Evolutionary conservation across 2,329 filamentous ascomycete genomes (phyloP).

Genomic region (Anisogramma anomala): DNA sequence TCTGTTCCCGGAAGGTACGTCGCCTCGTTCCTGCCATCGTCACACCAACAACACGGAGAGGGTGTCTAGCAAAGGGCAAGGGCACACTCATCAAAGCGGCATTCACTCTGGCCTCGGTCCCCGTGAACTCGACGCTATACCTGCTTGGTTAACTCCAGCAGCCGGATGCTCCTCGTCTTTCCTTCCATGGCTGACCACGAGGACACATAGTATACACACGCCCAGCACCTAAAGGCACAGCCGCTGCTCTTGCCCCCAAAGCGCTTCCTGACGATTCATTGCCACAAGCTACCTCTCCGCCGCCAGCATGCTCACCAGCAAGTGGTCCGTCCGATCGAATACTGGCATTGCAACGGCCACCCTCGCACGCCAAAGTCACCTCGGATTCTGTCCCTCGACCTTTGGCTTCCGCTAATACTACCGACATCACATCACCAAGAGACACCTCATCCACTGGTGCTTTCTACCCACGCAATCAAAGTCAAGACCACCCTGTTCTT

Average conservation of each 20-base stretch:
- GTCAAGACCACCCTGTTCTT: slow-evolving; percentile 65
- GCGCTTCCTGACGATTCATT: slow-evolving; percentile 1
- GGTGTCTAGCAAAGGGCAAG: no score
- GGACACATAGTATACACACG: slow-evolving; percentile 47
- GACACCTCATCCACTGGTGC: slow-evolving; percentile 14
- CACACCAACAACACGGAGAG: no score
- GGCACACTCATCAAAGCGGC: no score
- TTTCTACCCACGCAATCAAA: slow-evolving; percentile 19
- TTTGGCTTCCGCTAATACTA: slow-evolving; percentile 28
- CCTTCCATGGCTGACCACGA: slow-evolving; percentile 1
- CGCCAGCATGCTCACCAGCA: slow-evolving; percentile 3
- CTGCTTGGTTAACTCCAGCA: slow-evolving; percentile 1
- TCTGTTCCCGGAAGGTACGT: slow-evolving; percentile 70
- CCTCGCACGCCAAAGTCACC: slow-evolving; percentile 12
- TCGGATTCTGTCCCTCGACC: slow-evolving; percentile 29
- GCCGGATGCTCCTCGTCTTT: not conserved
- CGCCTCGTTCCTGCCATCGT: slow-evolving; percentile 1
- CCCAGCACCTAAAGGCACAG: slow-evolving; percentile 34
- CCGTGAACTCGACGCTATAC: no score
- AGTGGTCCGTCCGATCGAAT: slow-evolving; percentile 9
- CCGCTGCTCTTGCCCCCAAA: slow-evolving; percentile 2
- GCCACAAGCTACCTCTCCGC: not conserved
- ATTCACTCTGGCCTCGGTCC: no score
- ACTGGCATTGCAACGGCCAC: slow-evolving; percentile 16
- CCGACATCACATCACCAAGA: slow-evolving; percentile 16